A percentile compares a stretch with the other conserved stretches of the same genome.
These are phyloP conservation scores for Tuber indicum DNA, from an alignment of 495 filamentous ascomycete species.

Conservation along the genomic window DNA sequence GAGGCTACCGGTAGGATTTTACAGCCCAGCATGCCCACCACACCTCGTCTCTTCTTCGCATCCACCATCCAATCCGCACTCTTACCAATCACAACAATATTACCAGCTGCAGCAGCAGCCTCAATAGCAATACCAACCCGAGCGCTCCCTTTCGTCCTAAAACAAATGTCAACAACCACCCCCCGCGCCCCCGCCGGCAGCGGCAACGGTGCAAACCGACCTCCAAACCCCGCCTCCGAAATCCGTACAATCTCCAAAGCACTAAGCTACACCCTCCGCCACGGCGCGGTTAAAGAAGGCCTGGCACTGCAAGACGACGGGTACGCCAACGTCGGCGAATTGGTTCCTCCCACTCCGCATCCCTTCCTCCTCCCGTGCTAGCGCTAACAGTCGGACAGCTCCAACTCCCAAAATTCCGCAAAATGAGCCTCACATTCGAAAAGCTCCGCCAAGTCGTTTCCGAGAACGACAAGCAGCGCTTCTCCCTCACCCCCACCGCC, in stretches of 20 bases:
- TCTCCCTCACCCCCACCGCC: constrained; percentile 56
- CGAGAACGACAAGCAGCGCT: constrained; percentile 84
- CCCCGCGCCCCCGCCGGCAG: background rate
- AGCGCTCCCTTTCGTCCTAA: background rate
- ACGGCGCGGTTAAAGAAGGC: constrained; percentile 73
- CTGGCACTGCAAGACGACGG: constrained; percentile 69
- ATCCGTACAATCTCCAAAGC: constrained; percentile 72
- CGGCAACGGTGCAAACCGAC: background rate
- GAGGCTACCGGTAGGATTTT: background rate
- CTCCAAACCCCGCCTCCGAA: constrained; percentile 33
- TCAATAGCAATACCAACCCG: background rate
- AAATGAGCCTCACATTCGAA: constrained; percentile 61
- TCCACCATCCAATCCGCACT: background rate
- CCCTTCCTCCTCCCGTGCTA: background rate
- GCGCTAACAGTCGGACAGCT: constrained; percentile 48
- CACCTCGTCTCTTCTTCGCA: background rate
- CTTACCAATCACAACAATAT: background rate
- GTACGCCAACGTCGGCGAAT: constrained; percentile 67
- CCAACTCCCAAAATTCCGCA: constrained; percentile 60
- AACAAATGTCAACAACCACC: background rate
- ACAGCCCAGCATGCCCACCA: background rate
- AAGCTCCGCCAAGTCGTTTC: constrained; percentile 67
- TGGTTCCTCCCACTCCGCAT: constrained; percentile 50
- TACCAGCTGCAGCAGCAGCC: background rate
- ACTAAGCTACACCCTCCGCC: constrained; percentile 69